Base-by-base conservation (phyloP, 306 rosid genomes). In the Malus sieversii region DNA sequence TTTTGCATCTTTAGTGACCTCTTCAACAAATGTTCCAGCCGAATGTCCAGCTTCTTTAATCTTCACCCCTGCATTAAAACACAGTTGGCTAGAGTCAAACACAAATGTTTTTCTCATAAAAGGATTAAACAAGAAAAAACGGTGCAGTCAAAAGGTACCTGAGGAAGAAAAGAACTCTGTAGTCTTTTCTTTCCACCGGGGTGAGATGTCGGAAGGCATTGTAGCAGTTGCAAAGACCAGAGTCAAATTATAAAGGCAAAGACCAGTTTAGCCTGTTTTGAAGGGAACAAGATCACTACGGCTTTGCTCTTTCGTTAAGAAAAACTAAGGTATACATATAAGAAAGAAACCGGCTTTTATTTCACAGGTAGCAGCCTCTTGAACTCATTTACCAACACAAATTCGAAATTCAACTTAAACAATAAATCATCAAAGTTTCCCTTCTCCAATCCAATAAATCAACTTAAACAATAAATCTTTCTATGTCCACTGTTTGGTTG, bases 151-250 rank as follows among this genome's bases (percentile, higher is more conserved):
- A 60, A 20, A 80, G 51, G 51, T 75, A 95, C 99, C 97, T 27
- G 99, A 92, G 70, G 96, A 86, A 63, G 99, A 90, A 82, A 95
- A 88, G 90, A 95, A 92, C 60, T 87, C 99, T 65, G 77, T 75
- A 70, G 99, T 97, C 82, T 90, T 88, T 78, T 92, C 99, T 8
- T 88, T 92, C 98, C 97, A 95, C 89, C 87, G 87, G 44, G 99
- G 92, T 71, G 90, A 83, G 40, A 32, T 64, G 48, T 83, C 83
- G 11, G 96, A 90, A 84, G 96, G 90, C 99, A 95, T 95, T 78
- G 90, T 72, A 61, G 72, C 87, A 77, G 83, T 70, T 79, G 71
- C 79, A 72, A 62, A 64, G 32, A 60, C 78, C 76, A 79, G 75
- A 77, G 75, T 77, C 85, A 81, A 84, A 75, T 35, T 45, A 75